Evolutionary conservation across 2,329 filamentous ascomycete genomes (phyloP).

Genomic region (Zymoseptoria crescenta): DNA sequence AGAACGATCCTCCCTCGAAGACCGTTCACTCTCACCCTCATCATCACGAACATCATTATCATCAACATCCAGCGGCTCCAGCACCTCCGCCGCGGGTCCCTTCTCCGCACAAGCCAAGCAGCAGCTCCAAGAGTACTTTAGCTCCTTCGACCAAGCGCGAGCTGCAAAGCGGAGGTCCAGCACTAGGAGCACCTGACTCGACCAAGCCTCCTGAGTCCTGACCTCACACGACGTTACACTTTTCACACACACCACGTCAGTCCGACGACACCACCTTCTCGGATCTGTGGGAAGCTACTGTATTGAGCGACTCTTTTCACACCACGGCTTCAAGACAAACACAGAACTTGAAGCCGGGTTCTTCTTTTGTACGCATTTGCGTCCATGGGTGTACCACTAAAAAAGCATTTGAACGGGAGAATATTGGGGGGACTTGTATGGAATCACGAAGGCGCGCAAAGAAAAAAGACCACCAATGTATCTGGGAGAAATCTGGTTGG

Average conservation of each 20-base stretch:
- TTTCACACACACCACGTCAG: neutral
- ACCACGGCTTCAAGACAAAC: conserved; percentile 6
- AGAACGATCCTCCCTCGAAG: conserved; percentile 4
- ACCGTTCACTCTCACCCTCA: conserved; percentile 48
- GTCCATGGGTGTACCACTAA: conserved; percentile 18
- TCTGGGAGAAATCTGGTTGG: neutral
- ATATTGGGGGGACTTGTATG: neutral
- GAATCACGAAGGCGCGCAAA: neutral
- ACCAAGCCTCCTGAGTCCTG: neutral
- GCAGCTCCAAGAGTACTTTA: conserved; percentile 79
- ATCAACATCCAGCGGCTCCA: conserved; percentile 48
- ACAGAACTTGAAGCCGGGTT: conserved; percentile 9
- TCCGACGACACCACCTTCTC: conserved; percentile 1
- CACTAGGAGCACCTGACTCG: conserved; percentile 7
- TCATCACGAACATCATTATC: conserved; percentile 79
- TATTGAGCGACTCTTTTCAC: conserved; percentile 1
- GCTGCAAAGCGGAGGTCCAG: conserved; percentile 42
- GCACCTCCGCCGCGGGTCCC: conserved; percentile 29
- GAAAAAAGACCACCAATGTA: neutral
- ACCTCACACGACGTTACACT: conserved; percentile 7
- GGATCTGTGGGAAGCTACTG: neutral
- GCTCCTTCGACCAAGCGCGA: conserved; percentile 79
- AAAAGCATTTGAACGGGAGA: conserved; percentile 12
- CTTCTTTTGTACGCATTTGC: neutral
- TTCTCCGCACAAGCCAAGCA: conserved; percentile 70